A percentile compares a stretch with the other conserved stretches of the same genome.
Evolutionary conservation across 2,329 filamentous ascomycete species (phyloP).

Genomic region (Pseudogymnoascus sp.): DNA sequence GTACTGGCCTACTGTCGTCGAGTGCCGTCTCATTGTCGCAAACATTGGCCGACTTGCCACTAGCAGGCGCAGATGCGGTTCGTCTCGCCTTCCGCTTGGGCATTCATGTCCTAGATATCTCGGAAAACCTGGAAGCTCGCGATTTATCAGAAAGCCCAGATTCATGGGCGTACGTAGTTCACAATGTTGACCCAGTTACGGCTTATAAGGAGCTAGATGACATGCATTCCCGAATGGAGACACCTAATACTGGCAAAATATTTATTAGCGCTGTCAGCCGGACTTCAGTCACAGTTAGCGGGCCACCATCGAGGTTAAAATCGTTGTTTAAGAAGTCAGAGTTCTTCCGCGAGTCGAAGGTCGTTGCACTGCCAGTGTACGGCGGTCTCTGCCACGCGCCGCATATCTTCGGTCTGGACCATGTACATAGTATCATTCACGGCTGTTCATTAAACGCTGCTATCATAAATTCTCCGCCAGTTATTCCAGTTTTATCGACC

Average conservation of each 20-base stretch:
- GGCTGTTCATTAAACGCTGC: background rate
- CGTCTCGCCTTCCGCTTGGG: background rate
- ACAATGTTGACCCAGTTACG: background rate
- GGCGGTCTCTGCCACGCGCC: background rate
- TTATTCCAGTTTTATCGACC: background rate
- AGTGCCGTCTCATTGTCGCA: background rate
- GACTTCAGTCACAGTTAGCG: background rate
- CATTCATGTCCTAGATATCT: background rate
- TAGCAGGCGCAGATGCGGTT: background rate
- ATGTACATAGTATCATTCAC: background rate
- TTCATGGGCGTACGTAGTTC: background rate
- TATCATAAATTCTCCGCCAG: background rate
- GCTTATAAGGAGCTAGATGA: background rate
- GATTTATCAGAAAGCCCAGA: background rate
- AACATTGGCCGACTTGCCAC: background rate
- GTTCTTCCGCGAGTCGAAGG: background rate
- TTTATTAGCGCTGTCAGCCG: background rate
- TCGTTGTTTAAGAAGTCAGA: background rate
- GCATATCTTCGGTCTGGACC: background rate
- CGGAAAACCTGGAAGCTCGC: background rate
- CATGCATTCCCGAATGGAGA: background rate
- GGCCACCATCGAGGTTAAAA: background rate
- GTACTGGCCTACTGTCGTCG: background rate
- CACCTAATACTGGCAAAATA: background rate
- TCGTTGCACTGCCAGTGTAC: background rate